phyloP scores from a whole-genome alignment of 441 rosid genomes.

The Erodium chrysanthum region DNA sequence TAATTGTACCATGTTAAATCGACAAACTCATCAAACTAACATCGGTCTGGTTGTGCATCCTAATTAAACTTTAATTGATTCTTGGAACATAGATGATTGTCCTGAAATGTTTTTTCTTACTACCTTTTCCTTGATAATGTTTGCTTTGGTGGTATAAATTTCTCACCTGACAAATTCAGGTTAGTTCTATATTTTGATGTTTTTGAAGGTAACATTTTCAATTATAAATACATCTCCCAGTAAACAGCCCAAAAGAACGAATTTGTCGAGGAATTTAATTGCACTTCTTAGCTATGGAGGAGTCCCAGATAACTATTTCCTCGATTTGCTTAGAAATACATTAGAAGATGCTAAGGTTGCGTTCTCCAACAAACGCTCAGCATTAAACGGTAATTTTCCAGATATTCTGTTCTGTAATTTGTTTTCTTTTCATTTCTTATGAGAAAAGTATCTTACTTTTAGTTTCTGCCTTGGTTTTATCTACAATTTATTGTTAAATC shows the following conservation, averaged over 20 bases:
- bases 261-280: conserved; percentile 44
- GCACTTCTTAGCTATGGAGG: conserved; percentile 67
- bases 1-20: not conserved
- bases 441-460: not conserved
- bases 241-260: conserved; percentile 31
- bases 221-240: conserved; percentile 24
- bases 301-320: conserved; percentile 44
- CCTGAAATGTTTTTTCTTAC: not conserved
- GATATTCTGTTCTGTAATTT: not conserved
- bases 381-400: conserved; percentile 42
- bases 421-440: not conserved
- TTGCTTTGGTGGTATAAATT: conserved; percentile 10
- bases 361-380: conserved; percentile 34
- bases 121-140: not conserved
- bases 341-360: conserved; percentile 40
- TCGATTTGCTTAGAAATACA: conserved; percentile 31
- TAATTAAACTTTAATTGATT: not conserved
- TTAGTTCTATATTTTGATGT: not conserved
- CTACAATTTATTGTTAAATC: not conserved
- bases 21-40: not conserved
- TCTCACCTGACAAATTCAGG: not conserved
- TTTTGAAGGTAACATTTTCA: not conserved
- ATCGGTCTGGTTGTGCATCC: not conserved
- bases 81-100: not conserved
- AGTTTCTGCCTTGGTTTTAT: not conserved